Evolutionary conservation across 805 yeast species (phyloP), one percentile per base, ranked within the genome.

Genomic region (Isabelozyma pseudorhagii): DNA sequence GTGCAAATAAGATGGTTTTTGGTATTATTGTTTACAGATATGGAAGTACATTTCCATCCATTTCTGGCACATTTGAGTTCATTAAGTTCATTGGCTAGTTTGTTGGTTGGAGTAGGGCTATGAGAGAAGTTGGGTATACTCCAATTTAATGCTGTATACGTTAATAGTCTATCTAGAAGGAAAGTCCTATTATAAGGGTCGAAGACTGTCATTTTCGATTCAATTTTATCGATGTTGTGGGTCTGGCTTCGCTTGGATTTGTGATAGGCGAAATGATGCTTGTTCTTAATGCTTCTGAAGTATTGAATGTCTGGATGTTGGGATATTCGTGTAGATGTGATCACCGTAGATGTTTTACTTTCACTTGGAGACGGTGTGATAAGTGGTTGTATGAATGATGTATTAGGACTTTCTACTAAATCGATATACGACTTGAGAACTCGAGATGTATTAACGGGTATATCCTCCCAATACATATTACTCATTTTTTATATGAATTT

Each of bases 21-120:
- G 7, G 59, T 49, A 41, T 59, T 52, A 31, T 57, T 56, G 42
- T 52, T 52, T 7, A 51, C 44, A 1, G 67, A 54, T 21, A 66
- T 57, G 7, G 70, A 61, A 13, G 72, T 73, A 52, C 81, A 77
- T 45, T 59, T 63, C 86, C 86, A 82, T 1, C 87, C 87, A 47
- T 75, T 68, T 18, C 76, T 55, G 0, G 83, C 74, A 56, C 83
- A 77, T 29, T 60, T 68, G 34, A 82, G 63, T 46, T 83, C 84
- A 5, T 68, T 76, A 27, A 82, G 58, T 5, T 48, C 49, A 3
- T 42, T 36, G 11, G 42, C 39, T 34, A 17, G 17, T 17, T 38
- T 14, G 15, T 38, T 17, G 5, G 18, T 14, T 9, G 17, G 6
- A 46, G 34, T 3, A 21, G 25, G 25, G 25, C 6, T 21, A 21